Evolutionary conservation across 768 basidiomycete species (phyloP).

Genomic region (Dictyophora rubrovolvata): DNA sequence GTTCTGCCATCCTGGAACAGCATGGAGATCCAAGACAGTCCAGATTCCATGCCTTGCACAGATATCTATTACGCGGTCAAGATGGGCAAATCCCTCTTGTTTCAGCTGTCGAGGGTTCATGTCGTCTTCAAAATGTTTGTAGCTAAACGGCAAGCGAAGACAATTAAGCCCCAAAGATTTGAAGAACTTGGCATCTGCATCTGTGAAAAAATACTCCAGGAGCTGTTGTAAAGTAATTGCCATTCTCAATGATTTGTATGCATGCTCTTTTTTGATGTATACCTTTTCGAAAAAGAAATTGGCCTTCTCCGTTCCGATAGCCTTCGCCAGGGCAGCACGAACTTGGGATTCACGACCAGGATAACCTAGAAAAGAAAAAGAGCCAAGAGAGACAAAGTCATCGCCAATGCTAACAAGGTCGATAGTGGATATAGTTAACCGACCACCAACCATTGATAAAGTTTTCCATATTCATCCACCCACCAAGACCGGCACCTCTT

Average conservation of each 20-base stretch:
- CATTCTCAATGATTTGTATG: neutral
- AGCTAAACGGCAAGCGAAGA: constrained; percentile 67
- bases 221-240: constrained; percentile 35
- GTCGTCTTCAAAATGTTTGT: constrained; percentile 71
- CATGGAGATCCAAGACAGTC: constrained; percentile 73
- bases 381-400: too few relatives aligned
- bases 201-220: constrained; percentile 75
- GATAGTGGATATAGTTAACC: neutral
- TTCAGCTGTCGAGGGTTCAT: constrained; percentile 73
- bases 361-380: constrained; percentile 41
- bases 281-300: constrained; percentile 83
- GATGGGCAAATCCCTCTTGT: constrained; percentile 65
- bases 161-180: constrained; percentile 72
- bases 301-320: constrained; percentile 57
- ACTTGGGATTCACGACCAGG: constrained; percentile 78
- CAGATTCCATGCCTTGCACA: constrained; percentile 71
- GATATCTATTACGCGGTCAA: constrained; percentile 68
- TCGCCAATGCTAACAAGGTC: neutral
- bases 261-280: neutral
- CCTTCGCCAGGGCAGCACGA: constrained; percentile 53
- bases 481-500: constrained; percentile 71
- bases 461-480: constrained; percentile 84
- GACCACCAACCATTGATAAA: constrained; percentile 32
- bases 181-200: constrained; percentile 67
- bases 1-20: constrained; percentile 29